These are phyloP conservation scores for Brettanomyces anomalus DNA, from an alignment of 805 yeast genomes.

Conservation along the genomic window DNA sequence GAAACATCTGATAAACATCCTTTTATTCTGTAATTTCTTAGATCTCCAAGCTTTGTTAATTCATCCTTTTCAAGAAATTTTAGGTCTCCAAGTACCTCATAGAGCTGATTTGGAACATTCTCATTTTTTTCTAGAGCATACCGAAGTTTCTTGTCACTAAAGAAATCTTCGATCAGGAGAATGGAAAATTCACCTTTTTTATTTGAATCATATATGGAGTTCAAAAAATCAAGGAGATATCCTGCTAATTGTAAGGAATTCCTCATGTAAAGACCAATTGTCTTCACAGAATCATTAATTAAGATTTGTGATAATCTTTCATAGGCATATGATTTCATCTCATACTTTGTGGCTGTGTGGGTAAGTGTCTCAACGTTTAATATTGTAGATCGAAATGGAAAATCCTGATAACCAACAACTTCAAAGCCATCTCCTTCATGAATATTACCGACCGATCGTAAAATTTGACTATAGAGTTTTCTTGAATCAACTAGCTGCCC, in stretches of 20 bases:
- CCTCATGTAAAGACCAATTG: conserved; percentile 21
- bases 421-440: conserved; percentile 13
- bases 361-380: neutral
- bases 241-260: conserved; percentile 23
- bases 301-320: conserved; percentile 13
- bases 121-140: conserved; percentile 14
- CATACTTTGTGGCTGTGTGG: conserved; percentile 3
- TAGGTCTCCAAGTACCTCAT: conserved; percentile 41
- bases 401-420: conserved; percentile 3
- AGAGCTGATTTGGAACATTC: conserved; percentile 9
- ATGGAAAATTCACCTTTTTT: conserved; percentile 33
- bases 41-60: conserved; percentile 26
- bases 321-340: conserved; percentile 14
- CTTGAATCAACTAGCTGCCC: conserved; percentile 54
- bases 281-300: conserved; percentile 7
- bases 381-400: conserved; percentile 6
- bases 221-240: conserved; percentile 17
- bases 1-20: conserved; percentile 22
- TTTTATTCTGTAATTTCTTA: conserved; percentile 21
- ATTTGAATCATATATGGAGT: conserved; percentile 15
- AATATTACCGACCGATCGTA: conserved; percentile 12
- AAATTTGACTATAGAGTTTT: conserved; percentile 39
- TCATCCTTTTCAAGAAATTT: conserved; percentile 38
- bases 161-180: conserved; percentile 33
- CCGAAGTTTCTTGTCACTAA: conserved; percentile 14